A percentile compares a stretch with the other conserved stretches of the same genome.
phyloP scores from a whole-genome alignment of 2,329 filamentous ascomycete genomes.

The Ophiostoma australiae region DNA sequence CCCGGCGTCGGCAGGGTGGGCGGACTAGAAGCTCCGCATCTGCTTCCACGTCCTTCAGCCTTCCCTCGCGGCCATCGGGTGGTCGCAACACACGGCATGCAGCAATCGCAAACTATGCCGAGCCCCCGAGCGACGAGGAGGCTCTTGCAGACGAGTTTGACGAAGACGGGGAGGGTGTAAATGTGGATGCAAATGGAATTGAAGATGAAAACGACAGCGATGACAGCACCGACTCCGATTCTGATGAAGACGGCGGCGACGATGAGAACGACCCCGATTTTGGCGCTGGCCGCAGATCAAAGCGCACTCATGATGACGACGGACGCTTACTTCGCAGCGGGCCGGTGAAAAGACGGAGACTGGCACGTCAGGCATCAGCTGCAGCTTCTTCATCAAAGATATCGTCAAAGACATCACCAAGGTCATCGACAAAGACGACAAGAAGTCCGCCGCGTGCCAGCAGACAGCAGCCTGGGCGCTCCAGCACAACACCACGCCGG shows the following conservation, averaged over 20 bases:
- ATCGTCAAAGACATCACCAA: background rate
- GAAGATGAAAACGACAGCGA: background rate
- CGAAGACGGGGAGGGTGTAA: background rate
- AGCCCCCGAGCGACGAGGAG: slow-evolving; percentile 16
- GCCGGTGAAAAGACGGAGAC: slow-evolving; percentile 17
- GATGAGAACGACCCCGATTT: slow-evolving; percentile 20
- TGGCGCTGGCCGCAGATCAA: slow-evolving; percentile 7
- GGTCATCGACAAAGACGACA: background rate
- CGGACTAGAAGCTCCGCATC: background rate
- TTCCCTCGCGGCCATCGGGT: background rate
- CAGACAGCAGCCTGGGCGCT: background rate
- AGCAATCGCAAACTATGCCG: slow-evolving; percentile 16
- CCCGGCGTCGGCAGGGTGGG: background rate
- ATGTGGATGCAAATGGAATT: background rate
- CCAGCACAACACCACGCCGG: background rate
- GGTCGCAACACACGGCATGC: slow-evolving; percentile 23
- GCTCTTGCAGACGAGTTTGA: slow-evolving; percentile 19
- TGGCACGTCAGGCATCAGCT: slow-evolving; percentile 13
- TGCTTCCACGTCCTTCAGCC: background rate
- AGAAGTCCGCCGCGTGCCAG: background rate
- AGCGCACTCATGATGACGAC: slow-evolving; percentile 6
- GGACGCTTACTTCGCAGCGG: background rate
- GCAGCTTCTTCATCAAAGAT: background rate
- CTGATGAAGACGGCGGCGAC: background rate
- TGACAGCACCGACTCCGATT: background rate